These are phyloP conservation scores for Rhynchosporium graminicola DNA, from an alignment of 2,329 filamentous ascomycete species.

Conservation along the genomic window DNA sequence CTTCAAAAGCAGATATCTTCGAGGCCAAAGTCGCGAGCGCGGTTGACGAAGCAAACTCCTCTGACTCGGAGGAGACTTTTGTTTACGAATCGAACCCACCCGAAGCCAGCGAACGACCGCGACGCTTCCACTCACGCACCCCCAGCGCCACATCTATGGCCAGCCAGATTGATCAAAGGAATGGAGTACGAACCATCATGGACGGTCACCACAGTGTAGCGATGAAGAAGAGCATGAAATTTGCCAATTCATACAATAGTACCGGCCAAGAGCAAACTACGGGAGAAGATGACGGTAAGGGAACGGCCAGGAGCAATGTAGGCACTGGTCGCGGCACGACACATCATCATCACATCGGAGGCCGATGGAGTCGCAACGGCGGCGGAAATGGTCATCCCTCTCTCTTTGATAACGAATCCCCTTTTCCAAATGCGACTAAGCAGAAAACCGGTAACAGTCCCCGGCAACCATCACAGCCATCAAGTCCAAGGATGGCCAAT, in stretches of 20 bases:
- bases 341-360: constrained; percentile 79
- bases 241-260: constrained; percentile 73
- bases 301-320: constrained; percentile 59
- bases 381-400: constrained; percentile 68
- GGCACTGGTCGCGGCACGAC: constrained; percentile 66
- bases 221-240: constrained; percentile 94
- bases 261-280: constrained; percentile 52
- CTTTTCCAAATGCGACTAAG: constrained; percentile 68
- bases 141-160: constrained; percentile 87
- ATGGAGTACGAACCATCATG: constrained; percentile 57
- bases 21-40: constrained; percentile 95
- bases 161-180: constrained; percentile 64
- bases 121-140: constrained; percentile 87
- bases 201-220: constrained; percentile 64
- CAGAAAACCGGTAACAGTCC: constrained; percentile 60
- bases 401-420: constrained; percentile 75
- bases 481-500: constrained; percentile 64
- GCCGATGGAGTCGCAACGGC: constrained; percentile 72
- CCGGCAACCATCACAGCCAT: constrained; percentile 65
- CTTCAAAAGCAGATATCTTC: constrained; percentile 96
- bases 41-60: constrained; percentile 93
- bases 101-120: constrained; percentile 61
- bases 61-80: constrained; percentile 97
- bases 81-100: constrained; percentile 98
- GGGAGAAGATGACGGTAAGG: constrained; percentile 68